phyloP scores from a whole-genome alignment of 441 rosid species.

The Theobroma grandiflorum region DNA sequence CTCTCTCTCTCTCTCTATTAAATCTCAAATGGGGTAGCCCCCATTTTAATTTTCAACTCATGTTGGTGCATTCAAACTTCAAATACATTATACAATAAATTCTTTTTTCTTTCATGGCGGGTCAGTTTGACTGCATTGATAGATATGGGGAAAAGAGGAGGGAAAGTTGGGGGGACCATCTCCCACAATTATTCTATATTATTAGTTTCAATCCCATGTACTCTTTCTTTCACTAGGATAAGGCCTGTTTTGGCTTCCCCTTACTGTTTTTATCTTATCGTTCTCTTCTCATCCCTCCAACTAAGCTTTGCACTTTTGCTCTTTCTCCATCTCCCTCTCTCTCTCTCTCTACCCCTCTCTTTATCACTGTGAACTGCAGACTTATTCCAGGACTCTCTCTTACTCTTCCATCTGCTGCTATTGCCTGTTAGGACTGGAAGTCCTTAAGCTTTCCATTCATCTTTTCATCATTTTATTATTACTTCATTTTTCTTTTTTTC shows the following conservation, averaged over 20 bases:
- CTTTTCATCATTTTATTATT: conserved; percentile 17
- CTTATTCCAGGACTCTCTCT: background rate
- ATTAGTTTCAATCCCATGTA: conserved; percentile 19
- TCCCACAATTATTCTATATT: conserved; percentile 25
- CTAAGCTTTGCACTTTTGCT: conserved; percentile 15
- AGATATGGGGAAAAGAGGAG: conserved; percentile 14
- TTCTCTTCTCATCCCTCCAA: conserved; percentile 27
- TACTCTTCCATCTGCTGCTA: conserved; percentile 1
- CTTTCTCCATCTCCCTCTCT: conserved; percentile 14
- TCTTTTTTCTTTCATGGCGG: conserved; percentile 26
- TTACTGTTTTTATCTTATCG: conserved; percentile 23
- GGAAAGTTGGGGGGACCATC: conserved; percentile 36
- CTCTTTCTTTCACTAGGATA: conserved; percentile 25
- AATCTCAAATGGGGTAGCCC: background rate
- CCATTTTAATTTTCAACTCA: conserved; percentile 18
- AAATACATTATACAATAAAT: conserved; percentile 29
- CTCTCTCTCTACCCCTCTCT: background rate
- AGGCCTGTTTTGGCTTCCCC: conserved; percentile 17
- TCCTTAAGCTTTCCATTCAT: background rate
- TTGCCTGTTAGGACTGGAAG: background rate
- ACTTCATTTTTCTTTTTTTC: background rate
- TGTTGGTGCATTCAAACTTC: conserved; percentile 46
- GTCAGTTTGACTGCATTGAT: conserved; percentile 49
- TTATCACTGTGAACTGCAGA: background rate
- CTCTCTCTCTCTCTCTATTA: background rate